Base-by-base conservation (phyloP, 306 rosid species). In the Cicer yamashitae region DNA sequence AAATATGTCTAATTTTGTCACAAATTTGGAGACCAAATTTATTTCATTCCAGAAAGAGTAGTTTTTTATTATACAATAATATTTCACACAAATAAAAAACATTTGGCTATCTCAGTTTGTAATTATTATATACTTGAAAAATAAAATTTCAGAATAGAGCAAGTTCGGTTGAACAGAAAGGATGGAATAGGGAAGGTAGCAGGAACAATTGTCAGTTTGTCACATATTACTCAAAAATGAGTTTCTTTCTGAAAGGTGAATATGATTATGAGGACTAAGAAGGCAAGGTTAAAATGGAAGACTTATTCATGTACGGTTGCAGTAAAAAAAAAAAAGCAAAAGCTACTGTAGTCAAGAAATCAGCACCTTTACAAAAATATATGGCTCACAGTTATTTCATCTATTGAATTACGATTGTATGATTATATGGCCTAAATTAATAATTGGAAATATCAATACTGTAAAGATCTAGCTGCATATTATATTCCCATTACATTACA, bases 151-250 rank as follows among this genome's bases (percentile, higher is more conserved):
- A 92, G 97, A 81, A 90, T 93, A 82, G 98, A 93, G 75, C 79
- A 84, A 63, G 99, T 94, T 13, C 11, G 92, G 77, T 14, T 92
- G 54, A 73, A 90, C 79, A 52, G 99, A 59, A 94, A 90, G 69
- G 99, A 94, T 46, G 99, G 99, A 9, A 76, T 94, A 46, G 89
- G 86, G 0, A 94, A 94, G 79, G 96, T 91, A 67, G 44, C 73
- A 6, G 98, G 98, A 72, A 94, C 99, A 0, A 1, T 14, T 38
- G 1, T 60, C 58, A 39, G 37, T 34, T 73, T 73, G 54, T 41
- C 69, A 38, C 8, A 50, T 70, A 70, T n/a, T 9, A 37, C n/a
- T 78, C 12, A 52, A 61, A 12, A 60, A n/a, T 14, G 47, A 13
- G 52, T 48, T 74, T 34, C 44, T 54, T 59, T 73, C 52, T 15